These are phyloP conservation scores for Moesziomyces sp. DNA, from an alignment of 1,284 basidiomycete genomes.

Conservation along the genomic window DNA sequence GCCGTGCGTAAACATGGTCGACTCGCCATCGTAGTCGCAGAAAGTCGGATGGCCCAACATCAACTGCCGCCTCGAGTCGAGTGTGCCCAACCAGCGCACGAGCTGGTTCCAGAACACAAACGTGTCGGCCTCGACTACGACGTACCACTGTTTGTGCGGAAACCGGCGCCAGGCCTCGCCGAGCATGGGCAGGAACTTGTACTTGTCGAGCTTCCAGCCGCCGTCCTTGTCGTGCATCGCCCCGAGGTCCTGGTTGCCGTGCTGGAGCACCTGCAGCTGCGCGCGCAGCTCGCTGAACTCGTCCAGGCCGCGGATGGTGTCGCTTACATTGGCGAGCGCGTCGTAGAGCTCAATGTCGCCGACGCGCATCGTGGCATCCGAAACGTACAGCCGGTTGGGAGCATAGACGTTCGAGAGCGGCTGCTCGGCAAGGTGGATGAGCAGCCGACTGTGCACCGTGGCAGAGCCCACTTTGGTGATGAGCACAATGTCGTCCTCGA, in stretches of 20 bases:
- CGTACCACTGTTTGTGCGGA: slow-evolving; percentile 42
- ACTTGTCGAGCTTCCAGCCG: slow-evolving; percentile 52
- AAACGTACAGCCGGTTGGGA: slow-evolving; percentile 34
- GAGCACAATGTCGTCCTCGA: slow-evolving; percentile 43
- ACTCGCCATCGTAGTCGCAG: slow-evolving; percentile 30
- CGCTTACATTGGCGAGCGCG: slow-evolving; percentile 31
- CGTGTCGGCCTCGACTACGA: slow-evolving; percentile 55
- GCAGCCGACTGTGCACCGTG: slow-evolving; percentile 32
- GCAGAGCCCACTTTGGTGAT: slow-evolving; percentile 46
- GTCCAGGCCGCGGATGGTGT: slow-evolving; percentile 5
- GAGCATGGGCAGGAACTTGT: slow-evolving; percentile 51
- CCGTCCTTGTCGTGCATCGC: slow-evolving; percentile 15
- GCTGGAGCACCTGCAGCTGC: slow-evolving; percentile 10
- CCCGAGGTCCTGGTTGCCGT: slow-evolving; percentile 20
- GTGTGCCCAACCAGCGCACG: slow-evolving; percentile 25
- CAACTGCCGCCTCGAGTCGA: slow-evolving; percentile 11
- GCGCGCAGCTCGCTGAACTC: slow-evolving; percentile 19
- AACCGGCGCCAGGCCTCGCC: slow-evolving; percentile 31
- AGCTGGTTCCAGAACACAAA: slow-evolving; percentile 45
- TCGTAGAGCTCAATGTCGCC: slow-evolving; percentile 30
- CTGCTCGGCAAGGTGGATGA: slow-evolving; percentile 27
- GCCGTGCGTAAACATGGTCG: slow-evolving; percentile 41
- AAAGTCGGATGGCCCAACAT: slow-evolving; percentile 38
- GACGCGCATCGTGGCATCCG: slow-evolving; percentile 19
- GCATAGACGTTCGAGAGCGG: slow-evolving; percentile 9